Conservation (phyloP, 768 basidiomycete species). For the Trametopsis cervina region DNA sequence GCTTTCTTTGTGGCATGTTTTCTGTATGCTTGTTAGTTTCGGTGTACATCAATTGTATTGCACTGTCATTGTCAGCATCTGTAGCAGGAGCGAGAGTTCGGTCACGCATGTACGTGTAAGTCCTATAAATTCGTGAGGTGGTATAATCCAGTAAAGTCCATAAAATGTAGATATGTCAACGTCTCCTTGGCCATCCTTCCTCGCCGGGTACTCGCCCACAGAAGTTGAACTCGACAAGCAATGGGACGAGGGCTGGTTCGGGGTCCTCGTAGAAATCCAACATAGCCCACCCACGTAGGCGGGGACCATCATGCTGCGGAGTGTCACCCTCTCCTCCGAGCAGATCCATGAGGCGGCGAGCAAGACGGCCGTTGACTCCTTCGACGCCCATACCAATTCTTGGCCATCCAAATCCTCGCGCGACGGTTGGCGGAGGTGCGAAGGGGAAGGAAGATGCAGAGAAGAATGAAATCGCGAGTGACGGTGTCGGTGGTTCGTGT, state of each 20-base stretch:
- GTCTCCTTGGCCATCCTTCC: slow-evolving; percentile 8
- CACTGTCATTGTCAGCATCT: too few relatives aligned
- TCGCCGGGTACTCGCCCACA: slow-evolving; percentile 29
- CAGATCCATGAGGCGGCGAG: slow-evolving; percentile 58
- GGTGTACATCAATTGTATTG: too few relatives aligned
- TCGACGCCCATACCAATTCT: slow-evolving; percentile 70
- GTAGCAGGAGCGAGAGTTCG: too few relatives aligned
- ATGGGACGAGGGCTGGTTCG: slow-evolving; percentile 42
- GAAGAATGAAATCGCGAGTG: slow-evolving; percentile 70
- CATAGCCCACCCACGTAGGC: slow-evolving; percentile 51
- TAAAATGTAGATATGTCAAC: too few relatives aligned
- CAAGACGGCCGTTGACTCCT: slow-evolving; percentile 77
- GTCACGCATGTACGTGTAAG: too few relatives aligned
- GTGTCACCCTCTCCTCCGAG: slow-evolving; percentile 25
- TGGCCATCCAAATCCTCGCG: slow-evolving; percentile 83
- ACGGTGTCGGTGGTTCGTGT: slow-evolving; percentile 29
- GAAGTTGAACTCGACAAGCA: slow-evolving; percentile 78
- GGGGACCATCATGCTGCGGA: slow-evolving; percentile 7
- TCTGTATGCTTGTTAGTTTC: too few relatives aligned
- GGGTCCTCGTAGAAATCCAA: slow-evolving; percentile 71
- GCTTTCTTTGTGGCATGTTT: too few relatives aligned
- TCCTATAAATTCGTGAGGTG: too few relatives aligned
- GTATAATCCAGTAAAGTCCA: too few relatives aligned
- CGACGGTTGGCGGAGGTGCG: slow-evolving; percentile 68
- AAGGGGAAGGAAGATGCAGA: slow-evolving; percentile 80